Conservation (phyloP, 768 basidiomycete species). For the Tylopilus balloui region DNA sequence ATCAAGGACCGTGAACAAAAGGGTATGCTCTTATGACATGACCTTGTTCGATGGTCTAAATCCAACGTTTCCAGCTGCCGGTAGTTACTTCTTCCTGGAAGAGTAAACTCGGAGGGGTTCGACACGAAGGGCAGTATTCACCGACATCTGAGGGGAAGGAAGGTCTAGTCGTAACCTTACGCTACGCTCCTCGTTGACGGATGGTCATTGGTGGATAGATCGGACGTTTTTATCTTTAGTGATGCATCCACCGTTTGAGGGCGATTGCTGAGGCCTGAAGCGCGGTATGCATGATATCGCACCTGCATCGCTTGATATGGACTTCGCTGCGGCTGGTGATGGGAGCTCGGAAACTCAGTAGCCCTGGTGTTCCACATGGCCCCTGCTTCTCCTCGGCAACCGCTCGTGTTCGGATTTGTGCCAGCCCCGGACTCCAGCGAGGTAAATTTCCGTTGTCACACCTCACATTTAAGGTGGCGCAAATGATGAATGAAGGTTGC, state of each 20-base stretch:
- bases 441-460: not conserved
- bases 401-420: not conserved
- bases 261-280: not conserved
- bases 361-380: not conserved
- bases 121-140: not conserved
- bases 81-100: conserved; percentile 92
- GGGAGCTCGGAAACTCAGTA: not conserved
- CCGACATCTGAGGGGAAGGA: conserved; percentile 3
- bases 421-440: not conserved
- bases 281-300: not conserved
- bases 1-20: conserved; percentile 90
- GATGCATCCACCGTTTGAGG: conserved; percentile 6
- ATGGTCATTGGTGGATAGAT: conserved; percentile 8
- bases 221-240: conserved; percentile 6
- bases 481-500: not conserved
- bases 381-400: not conserved
- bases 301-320: not conserved
- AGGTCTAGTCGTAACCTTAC: conserved; percentile 13
- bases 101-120: conserved; percentile 41
- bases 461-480: not conserved
- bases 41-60: conserved; percentile 5
- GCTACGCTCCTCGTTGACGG: conserved; percentile 5
- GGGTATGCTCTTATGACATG: conserved; percentile 39
- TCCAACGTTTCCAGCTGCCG: conserved; percentile 46
- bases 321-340: not conserved